Evolutionary conservation across 768 basidiomycete species (phyloP), one percentile per base, ranked within the genome.

Genomic region (Cubamyces lactineus): DNA sequence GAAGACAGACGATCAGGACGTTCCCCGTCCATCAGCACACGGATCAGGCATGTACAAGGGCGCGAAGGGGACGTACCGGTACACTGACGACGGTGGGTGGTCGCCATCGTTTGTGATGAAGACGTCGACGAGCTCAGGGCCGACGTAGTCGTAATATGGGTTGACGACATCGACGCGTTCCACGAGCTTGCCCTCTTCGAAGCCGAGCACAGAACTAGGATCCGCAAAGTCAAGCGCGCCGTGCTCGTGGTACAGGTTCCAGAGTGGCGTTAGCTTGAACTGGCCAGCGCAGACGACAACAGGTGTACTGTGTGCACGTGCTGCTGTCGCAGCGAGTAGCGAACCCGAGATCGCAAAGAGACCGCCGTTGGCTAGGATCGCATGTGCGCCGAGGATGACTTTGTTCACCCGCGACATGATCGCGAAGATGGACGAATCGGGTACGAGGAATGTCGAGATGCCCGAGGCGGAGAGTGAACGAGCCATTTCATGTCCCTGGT

Each of bases 101-200:
- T 97, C 96, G 21, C 96, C 96, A 67, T 98, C 92, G 67, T 99
- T 98, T 13, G 95, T 98, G 69, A 99, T 92, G 74, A 92, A 96
- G 13, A 93, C 90, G 71, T 94, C 90, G 57, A 99, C 86, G 65
- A 98, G 76, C 71, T 98, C 95, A 21, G 95, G 95, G 54, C 86
- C 83, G 42, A 99, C 91, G 75, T 96, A 96, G 76, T 99, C 97
- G 72, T 91, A 98, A 73, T 92, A 94, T n/a, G 96, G 95, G 72
- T 96, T 96, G 47, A 96, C 79, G 9, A 96, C 94, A 67, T 97
- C 94, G 15, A 96, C 93, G 67, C 90, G 91, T 64, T 95, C 90
- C 43, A 91, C 86, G 7, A 93, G 76, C 66, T 84, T 81, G 1
- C 89, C 91, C 66, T 92, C 91, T 63, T 92, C 86, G 64, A 90